Conservation (phyloP, 441 rosid genomes). For the Corymbia calophylla region DNA sequence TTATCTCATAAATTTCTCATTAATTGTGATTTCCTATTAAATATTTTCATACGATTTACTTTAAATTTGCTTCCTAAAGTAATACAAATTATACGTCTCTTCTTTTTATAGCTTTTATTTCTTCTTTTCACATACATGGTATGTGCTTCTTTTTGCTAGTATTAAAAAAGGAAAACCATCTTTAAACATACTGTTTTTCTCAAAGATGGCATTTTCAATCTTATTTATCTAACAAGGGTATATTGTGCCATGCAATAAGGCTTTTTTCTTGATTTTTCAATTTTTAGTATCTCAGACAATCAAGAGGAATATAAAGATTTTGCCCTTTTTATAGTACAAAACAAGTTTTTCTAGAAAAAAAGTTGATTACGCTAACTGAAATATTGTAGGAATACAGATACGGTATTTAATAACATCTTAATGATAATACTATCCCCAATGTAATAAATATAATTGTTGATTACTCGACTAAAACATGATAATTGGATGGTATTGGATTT, state of each 20-base stretch:
- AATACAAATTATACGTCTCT: neutral
- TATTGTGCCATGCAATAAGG: neutral
- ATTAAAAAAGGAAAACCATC: neutral
- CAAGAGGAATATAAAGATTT: neutral
- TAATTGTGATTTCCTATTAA: neutral
- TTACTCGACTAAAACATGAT: neutral
- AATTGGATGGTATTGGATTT: neutral
- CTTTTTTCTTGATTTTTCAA: neutral
- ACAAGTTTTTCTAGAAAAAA: neutral
- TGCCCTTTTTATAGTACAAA: neutral
- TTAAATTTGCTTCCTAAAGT: neutral
- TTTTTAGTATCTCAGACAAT: neutral
- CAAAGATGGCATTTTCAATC: neutral
- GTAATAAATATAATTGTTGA: neutral
- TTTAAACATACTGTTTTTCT: neutral
- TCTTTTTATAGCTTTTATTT: neutral
- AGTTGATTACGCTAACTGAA: neutral
- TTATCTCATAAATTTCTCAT: neutral
- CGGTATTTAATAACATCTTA: neutral
- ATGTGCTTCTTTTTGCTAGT: neutral
- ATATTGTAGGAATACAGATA: neutral
- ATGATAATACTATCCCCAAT: neutral
- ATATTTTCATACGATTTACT: neutral
- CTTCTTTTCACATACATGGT: neutral
- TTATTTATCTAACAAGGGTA: neutral